Evolutionary conservation across 345 rosid species (phyloP).

Genomic region (Eutrema japonicum): DNA sequence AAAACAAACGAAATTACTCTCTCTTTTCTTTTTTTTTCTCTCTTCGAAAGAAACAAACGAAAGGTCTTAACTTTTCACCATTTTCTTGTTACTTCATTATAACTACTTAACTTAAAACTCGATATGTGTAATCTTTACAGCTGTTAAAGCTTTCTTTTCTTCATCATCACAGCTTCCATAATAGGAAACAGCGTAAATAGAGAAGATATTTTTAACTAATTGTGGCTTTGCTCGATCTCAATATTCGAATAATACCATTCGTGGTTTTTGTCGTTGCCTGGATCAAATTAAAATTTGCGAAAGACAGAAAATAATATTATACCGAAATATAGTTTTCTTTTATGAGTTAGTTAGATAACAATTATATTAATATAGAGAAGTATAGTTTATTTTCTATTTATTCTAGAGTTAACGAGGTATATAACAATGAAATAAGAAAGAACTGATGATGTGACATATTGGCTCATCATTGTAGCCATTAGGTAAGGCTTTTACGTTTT

Average conservation of each 20-base stretch:
- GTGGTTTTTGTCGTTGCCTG: background rate
- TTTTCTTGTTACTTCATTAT: conserved; percentile 6
- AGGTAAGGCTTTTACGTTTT: too few species aligned
- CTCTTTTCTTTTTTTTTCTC: background rate
- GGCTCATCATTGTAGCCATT: too few species aligned
- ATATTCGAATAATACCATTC: background rate
- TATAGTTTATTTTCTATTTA: too few species aligned
- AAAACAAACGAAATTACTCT: background rate
- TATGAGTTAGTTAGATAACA: too few species aligned
- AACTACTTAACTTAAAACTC: conserved; percentile 16
- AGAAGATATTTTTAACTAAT: conserved; percentile 13
- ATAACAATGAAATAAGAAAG: too few species aligned
- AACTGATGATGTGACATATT: too few species aligned
- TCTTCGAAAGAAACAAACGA: background rate
- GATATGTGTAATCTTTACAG: conserved; percentile 30
- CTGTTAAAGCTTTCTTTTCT: conserved; percentile 27
- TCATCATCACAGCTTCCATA: conserved; percentile 13
- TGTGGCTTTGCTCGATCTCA: background rate
- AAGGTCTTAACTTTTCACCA: conserved; percentile 15
- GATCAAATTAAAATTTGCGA: background rate
- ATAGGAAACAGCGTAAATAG: background rate
- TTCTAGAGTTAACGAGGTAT: too few species aligned
- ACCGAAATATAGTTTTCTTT: too few species aligned
- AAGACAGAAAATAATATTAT: too few species aligned
- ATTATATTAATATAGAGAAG: too few species aligned